phyloP scores from a whole-genome alignment of 805 yeast species.

The Saturnispora zaruensis region DNA sequence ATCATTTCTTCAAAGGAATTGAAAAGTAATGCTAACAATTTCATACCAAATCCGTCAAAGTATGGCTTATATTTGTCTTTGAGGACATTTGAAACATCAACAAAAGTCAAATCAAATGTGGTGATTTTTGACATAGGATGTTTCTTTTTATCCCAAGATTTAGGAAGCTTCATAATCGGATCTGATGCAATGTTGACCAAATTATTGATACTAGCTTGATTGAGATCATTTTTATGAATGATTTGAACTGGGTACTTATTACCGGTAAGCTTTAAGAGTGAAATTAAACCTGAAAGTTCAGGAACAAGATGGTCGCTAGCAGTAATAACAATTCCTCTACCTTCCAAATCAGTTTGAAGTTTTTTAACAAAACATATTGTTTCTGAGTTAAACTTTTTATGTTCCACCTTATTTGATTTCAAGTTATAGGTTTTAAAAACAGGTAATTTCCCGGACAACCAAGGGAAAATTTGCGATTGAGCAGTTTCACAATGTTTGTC shows the following conservation, averaged over 20 bases:
- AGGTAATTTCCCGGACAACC: constrained; percentile 35
- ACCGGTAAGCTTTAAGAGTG: constrained; percentile 41
- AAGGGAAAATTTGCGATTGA: constrained; percentile 30
- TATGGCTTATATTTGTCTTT: constrained; percentile 19
- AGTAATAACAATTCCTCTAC: constrained; percentile 49
- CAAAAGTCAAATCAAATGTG: constrained; percentile 26
- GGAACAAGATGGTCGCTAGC: constrained; percentile 37
- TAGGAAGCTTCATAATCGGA: constrained; percentile 24
- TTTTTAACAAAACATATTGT: constrained; percentile 24
- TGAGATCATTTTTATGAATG: constrained; percentile 33
- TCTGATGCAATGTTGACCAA: constrained; percentile 31
- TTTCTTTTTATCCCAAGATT: constrained; percentile 17
- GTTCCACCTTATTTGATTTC: constrained; percentile 4
- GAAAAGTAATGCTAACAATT: constrained; percentile 49
- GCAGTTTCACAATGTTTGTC: constrained; percentile 14
- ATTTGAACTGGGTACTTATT: constrained; percentile 43
- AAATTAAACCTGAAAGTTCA: constrained; percentile 41
- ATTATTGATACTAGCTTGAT: constrained; percentile 26
- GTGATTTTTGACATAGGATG: constrained; percentile 14
- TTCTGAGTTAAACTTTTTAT: constrained; percentile 1
- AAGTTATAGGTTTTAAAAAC: constrained; percentile 30
- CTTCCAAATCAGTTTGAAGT: constrained; percentile 27
- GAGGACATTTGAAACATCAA: constrained; percentile 27
- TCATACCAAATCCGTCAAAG: constrained; percentile 30
- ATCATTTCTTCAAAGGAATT: constrained; percentile 50